Evolutionary conservation across 148 eudicot genomes (phyloP).

Genomic region (Rhododendron kiyosumense): DNA sequence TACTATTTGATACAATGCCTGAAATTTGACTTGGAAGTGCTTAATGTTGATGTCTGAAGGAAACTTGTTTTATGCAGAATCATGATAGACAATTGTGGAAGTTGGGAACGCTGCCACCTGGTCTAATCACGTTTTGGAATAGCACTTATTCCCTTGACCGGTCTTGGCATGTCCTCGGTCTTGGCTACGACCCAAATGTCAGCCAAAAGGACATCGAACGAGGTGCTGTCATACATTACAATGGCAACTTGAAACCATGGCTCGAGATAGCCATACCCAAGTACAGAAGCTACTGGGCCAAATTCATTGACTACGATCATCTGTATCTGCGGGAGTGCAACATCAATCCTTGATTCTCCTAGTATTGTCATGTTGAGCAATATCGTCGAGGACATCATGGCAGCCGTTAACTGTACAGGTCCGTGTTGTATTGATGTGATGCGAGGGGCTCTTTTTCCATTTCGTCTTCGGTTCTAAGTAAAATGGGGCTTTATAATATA

Average conservation of each 20-base stretch:
- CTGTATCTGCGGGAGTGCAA: conserved; percentile 72
- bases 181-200: conserved; percentile 74
- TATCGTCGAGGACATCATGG: not conserved
- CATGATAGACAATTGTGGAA: conserved; percentile 78
- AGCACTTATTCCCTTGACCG: conserved; percentile 56
- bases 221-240: conserved; percentile 75
- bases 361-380: not conserved
- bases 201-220: conserved; percentile 59
- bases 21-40: not conserved
- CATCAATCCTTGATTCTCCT: conserved; percentile 46
- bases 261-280: conserved; percentile 78
- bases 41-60: not conserved
- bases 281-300: conserved; percentile 65
- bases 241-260: conserved; percentile 95
- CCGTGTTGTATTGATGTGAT: conserved; percentile 4
- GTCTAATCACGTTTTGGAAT: conserved; percentile 71
- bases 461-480: not conserved
- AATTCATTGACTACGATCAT: conserved; percentile 58
- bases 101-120: conserved; percentile 87
- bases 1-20: not conserved
- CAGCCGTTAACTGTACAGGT: conserved; percentile 14
- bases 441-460: not conserved
- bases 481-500: not conserved
- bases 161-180: conserved; percentile 79
- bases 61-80: conserved; percentile 44